Evolutionary conservation across 495 filamentous ascomycete genomes (phyloP), one percentile per base, ranked within the genome.

Genomic region (Aspergillus taichungensis): DNA sequence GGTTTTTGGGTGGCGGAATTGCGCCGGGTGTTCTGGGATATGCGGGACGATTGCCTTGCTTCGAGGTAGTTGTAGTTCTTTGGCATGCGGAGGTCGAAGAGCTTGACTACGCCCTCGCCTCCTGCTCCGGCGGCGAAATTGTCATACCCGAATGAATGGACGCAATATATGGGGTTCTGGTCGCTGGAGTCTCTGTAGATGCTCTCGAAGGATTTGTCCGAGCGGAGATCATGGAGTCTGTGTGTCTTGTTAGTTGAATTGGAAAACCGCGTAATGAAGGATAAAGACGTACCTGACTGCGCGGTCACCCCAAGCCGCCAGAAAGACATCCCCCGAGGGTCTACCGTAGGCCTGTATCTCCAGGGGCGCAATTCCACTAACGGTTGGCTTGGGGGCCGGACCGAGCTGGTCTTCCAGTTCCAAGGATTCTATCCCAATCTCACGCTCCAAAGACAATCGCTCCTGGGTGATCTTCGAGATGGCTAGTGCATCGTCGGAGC

Each of bases 201-300:
- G n/a, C 59, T 50, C 36, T 76, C 71, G 51, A 59, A 71, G 12
- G 65, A 53, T 5, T 57, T 53, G 9, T 69, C 58, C 1, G 79
- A 76, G 31, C 82, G 78, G 34, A 85, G 61, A 58, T 86, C 82
- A 56, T 86, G 80, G n/a, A 85, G 77, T 57, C 82, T 75, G 40
- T 8, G 4, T 24, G 18, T 24, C 18, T 24, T 24, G 13, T 30
- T 3, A 44, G 31, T 30, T 41, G 35, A 11, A 36, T 48, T 27
- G 11, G 5, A 36, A 32, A 33, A 28, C n/a, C 13, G 2, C 7
- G 27, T 30, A 11, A 13, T 12, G 13, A 35, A 8, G 24, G 43
- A 34, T 12, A 27, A 14, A 10, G 37, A 45, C 48, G 14, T 68
- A 75, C 75, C 75, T 58, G 34, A 79, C 69, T 13, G 66, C 61